These are phyloP conservation scores for Cylindrotheca closterium DNA, from an alignment of 108 stramenopile genomes.

Conservation along the genomic window DNA sequence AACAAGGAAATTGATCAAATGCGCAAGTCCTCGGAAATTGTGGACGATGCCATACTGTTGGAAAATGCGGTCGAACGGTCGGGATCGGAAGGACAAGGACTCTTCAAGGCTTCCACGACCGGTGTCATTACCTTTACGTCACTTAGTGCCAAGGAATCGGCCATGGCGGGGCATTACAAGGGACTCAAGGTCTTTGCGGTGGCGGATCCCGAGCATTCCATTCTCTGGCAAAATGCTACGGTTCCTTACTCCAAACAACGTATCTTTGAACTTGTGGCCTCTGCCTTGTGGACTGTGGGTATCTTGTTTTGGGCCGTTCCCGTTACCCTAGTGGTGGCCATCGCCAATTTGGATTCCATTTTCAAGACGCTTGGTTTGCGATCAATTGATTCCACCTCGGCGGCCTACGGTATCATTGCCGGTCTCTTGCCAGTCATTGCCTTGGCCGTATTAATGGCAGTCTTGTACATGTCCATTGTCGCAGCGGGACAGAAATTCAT, in stretches of 20 bases:
- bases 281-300: background rate
- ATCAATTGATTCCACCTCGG: constrained; percentile 1
- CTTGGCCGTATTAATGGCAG: constrained; percentile 31
- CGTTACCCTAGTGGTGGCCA: constrained; percentile 27
- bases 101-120: background rate
- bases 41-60: no score
- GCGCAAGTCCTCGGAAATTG: no score
- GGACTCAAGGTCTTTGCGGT: background rate
- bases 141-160: constrained; percentile 1
- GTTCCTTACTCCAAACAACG: background rate
- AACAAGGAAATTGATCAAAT: constrained; percentile 1
- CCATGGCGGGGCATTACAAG: background rate
- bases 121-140: constrained; percentile 4
- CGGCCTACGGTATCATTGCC: constrained; percentile 32
- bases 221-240: constrained; percentile 8
- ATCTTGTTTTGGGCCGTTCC: constrained; percentile 36
- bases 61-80: no score
- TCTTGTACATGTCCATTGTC: constrained; percentile 34
- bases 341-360: constrained; percentile 39
- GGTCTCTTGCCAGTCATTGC: constrained; percentile 46
- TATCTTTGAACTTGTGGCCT: background rate
- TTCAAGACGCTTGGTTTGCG: constrained; percentile 3
- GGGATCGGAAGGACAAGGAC: no score
- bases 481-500: constrained; percentile 27
- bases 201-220: background rate